These are phyloP conservation scores for Neonectria magnoliae DNA, from an alignment of 2,329 filamentous ascomycete genomes.

Conservation along the genomic window DNA sequence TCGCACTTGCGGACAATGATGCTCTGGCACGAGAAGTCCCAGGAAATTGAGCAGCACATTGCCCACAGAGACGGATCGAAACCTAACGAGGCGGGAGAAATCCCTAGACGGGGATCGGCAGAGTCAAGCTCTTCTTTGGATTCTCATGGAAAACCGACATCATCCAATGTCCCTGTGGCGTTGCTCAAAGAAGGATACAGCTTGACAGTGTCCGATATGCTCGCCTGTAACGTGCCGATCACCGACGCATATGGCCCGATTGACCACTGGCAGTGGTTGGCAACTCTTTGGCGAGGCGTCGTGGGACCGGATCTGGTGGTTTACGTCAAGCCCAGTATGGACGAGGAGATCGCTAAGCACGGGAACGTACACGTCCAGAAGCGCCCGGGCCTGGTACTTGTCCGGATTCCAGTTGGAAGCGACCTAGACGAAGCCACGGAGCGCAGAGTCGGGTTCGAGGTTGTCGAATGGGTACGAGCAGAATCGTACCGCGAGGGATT, in stretches of 20 bases:
- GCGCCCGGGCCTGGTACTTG: conserved; percentile 63
- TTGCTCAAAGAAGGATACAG: conserved; percentile 83
- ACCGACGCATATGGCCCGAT: conserved; percentile 79
- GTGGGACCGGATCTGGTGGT: conserved; percentile 83
- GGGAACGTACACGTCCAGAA: conserved; percentile 66
- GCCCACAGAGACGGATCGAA: conserved; percentile 42
- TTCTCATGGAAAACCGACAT: conserved; percentile 17
- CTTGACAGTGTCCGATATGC: conserved; percentile 79
- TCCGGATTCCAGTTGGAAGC: conserved; percentile 57
- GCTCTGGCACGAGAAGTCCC: conserved; percentile 79
- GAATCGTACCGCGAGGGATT: conserved; percentile 52
- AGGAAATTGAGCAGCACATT: conserved; percentile 70
- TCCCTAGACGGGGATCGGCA: conserved; percentile 23
- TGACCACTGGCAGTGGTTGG: conserved; percentile 99
- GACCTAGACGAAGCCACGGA: conserved; percentile 74
- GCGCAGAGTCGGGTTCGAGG: conserved; percentile 84
- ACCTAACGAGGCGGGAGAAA: conserved; percentile 19
- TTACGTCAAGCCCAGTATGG: conserved; percentile 62
- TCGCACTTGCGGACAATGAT: conserved; percentile 75
- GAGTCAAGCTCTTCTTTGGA: conserved; percentile 16
- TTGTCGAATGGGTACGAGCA: conserved; percentile 79
- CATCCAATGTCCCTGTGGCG: conserved; percentile 69
- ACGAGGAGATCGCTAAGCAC: conserved; percentile 48
- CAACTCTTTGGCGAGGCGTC: conserved; percentile 89
- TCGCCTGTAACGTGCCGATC: conserved; percentile 78